These are phyloP conservation scores for Annulohypoxylon bovei DNA, from an alignment of 495 filamentous ascomycete genomes.

Conservation along the genomic window DNA sequence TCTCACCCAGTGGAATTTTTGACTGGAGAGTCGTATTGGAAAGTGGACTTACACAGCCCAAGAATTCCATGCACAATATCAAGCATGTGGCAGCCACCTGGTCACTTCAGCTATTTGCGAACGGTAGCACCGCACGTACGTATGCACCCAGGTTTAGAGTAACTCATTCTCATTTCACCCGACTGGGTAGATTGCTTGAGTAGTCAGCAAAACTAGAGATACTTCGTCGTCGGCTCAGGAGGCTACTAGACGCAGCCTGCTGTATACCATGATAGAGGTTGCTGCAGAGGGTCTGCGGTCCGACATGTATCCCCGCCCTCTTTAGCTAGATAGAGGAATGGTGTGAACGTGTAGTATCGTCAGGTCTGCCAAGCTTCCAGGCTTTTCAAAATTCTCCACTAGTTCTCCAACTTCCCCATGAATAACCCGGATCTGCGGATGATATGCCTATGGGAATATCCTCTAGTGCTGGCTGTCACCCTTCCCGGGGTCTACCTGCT, in stretches of 20 bases:
- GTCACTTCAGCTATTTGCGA: constrained; percentile 8
- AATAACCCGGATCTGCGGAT: constrained; percentile 58
- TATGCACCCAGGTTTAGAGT: constrained; percentile 36
- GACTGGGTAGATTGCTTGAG: constrained; percentile 25
- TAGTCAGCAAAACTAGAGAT: constrained; percentile 26
- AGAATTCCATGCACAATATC: constrained; percentile 29
- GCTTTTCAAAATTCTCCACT: constrained; percentile 40
- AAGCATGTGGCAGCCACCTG: constrained; percentile 43
- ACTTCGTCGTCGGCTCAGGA: constrained; percentile 16
- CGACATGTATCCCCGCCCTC: constrained; percentile 41
- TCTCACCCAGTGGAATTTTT: constrained; percentile 28
- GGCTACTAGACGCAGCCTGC: constrained; percentile 23
- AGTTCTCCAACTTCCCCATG: constrained; percentile 45
- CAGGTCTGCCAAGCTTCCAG: constrained; percentile 45
- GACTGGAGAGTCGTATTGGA: constrained; percentile 21
- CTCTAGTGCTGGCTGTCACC: constrained; percentile 32
- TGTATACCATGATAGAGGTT: constrained; percentile 33
- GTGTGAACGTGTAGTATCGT: constrained; percentile 47
- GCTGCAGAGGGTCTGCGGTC: constrained; percentile 48
- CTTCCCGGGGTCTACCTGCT: constrained; percentile 24
- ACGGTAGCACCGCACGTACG: constrained; percentile 20
- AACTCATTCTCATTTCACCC: constrained; percentile 41
- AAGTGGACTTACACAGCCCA: constrained; percentile 25
- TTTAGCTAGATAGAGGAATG: constrained; percentile 31
- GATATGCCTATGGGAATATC: constrained; percentile 45